Percentiles rank a stretch among this genome's conserved stretches.
phyloP scores from a whole-genome alignment of 441 rosid genomes.

The Iberis amara region DNA sequence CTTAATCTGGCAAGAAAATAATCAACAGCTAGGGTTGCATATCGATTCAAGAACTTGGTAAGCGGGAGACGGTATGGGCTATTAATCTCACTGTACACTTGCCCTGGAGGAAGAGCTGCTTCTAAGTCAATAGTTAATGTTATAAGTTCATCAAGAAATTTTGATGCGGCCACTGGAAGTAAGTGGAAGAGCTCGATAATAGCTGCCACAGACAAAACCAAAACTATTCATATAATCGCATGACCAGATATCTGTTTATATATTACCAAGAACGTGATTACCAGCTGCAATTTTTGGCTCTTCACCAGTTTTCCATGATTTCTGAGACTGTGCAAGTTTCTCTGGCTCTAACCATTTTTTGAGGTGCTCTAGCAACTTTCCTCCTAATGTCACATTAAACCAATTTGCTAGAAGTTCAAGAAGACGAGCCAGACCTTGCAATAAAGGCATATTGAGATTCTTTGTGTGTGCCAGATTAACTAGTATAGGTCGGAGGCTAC shows the following conservation, averaged over 20 bases:
- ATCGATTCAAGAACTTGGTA: conserved; percentile 88
- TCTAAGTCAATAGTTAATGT: conserved; percentile 90
- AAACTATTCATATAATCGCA: conserved; percentile 15
- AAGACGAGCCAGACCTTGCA: conserved; percentile 95
- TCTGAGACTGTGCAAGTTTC: conserved; percentile 86
- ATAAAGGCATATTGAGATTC: conserved; percentile 97
- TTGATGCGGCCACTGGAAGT: conserved; percentile 94
- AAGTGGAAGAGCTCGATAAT: conserved; percentile 97
- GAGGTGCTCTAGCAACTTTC: conserved; percentile 95
- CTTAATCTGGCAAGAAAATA: conserved; percentile 88
- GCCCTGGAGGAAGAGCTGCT: conserved; percentile 84
- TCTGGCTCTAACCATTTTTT: conserved; percentile 99
- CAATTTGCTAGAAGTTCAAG: conserved; percentile 97
- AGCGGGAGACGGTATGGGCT: conserved; percentile 98
- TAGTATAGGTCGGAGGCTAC: conserved; percentile 95
- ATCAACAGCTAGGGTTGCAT: conserved; percentile 91
- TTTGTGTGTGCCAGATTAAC: conserved; percentile 95
- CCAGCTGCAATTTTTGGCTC: conserved; percentile 99
- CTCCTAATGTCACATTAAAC: conserved; percentile 97
- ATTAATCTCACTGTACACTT: conserved; percentile 92
- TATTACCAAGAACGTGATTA: conserved; percentile 28
- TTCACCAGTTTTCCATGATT: conserved; percentile 98
- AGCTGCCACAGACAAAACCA: conserved; percentile 58
- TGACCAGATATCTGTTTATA: conserved; percentile 19
- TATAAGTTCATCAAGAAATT: conserved; percentile 95